Percentiles rank a stretch among this genome's conserved stretches.
These are phyloP conservation scores for Baorangia bicolor DNA, from an alignment of 768 basidiomycete species.

Conservation along the genomic window DNA sequence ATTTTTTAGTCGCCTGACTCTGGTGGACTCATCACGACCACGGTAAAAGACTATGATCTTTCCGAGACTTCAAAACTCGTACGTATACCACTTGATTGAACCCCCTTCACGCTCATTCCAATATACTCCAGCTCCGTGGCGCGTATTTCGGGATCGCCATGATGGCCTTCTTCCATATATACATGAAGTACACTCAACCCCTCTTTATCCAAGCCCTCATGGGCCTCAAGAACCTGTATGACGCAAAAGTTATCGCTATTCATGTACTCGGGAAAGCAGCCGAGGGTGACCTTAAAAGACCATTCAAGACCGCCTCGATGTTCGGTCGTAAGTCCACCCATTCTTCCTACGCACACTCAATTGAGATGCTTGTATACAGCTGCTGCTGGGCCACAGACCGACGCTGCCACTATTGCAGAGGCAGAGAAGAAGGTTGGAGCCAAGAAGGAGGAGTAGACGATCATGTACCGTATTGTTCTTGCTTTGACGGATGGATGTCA, in stretches of 20 bases:
- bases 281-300: conserved; percentile 85
- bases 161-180: conserved; percentile 91
- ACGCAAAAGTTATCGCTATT: conserved; percentile 80
- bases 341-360: not conserved
- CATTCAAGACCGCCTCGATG: conserved; percentile 77
- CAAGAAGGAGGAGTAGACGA: conserved; percentile 73
- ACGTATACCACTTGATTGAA: conserved; percentile 34
- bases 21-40: conserved; percentile 83
- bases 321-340: conserved; percentile 58
- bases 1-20: conserved; percentile 54
- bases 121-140: conserved; percentile 50
- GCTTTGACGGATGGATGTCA: conserved; percentile 21
- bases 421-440: conserved; percentile 81
- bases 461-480: conserved; percentile 13
- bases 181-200: conserved; percentile 95
- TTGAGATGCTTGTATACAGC: conserved; percentile 29
- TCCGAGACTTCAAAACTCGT: conserved; percentile 81
- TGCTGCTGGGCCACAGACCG: conserved; percentile 73
- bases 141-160: conserved; percentile 75
- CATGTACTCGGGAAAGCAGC: conserved; percentile 78
- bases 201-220: conserved; percentile 94
- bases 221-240: conserved; percentile 89
- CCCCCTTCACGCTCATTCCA: not conserved
- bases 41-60: conserved; percentile 92
- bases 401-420: conserved; percentile 81